phyloP scores from a whole-genome alignment of 73 alveolate species.

The Paramecium tetraurelia region DNA sequence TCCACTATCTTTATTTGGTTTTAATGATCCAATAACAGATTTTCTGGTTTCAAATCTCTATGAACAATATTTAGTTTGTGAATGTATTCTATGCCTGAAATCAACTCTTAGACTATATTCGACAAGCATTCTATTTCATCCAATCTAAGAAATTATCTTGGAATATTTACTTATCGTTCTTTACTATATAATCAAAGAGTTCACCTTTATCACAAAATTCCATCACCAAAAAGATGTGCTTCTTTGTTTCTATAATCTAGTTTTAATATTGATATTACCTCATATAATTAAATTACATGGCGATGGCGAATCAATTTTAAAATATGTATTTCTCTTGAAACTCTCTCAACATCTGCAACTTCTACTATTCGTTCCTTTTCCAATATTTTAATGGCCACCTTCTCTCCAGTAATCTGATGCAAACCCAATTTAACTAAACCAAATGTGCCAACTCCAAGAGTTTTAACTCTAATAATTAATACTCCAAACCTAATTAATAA shows the following conservation, averaged over 20 bases:
- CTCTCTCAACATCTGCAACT: constrained; percentile 87
- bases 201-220: constrained; percentile 94
- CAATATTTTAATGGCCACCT: constrained; percentile 92
- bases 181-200: constrained; percentile 87
- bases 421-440: constrained; percentile 54
- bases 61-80: constrained; percentile 83
- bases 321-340: constrained; percentile 83
- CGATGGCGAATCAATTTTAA: constrained; percentile 80
- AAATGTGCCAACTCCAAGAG: constrained; percentile 58
- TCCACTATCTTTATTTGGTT: constrained; percentile 81
- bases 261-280: constrained; percentile 53
- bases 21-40: constrained; percentile 77
- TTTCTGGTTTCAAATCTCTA: constrained; percentile 93
- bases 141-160: constrained; percentile 28
- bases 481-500: constrained; percentile 11
- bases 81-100: constrained; percentile 80
- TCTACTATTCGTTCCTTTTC: constrained; percentile 87
- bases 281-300: constrained; percentile 74
- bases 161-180: constrained; percentile 46
- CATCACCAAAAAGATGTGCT: constrained; percentile 85
- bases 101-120: constrained; percentile 76
- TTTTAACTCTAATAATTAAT: constrained; percentile 56
- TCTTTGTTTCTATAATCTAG: constrained; percentile 69
- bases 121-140: constrained; percentile 79
- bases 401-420: constrained; percentile 56